Percentiles rank a stretch among this genome's conserved stretches.
phyloP scores from a whole-genome alignment of 2,329 filamentous ascomycete genomes.

The Canariomyces notabilis region DNA sequence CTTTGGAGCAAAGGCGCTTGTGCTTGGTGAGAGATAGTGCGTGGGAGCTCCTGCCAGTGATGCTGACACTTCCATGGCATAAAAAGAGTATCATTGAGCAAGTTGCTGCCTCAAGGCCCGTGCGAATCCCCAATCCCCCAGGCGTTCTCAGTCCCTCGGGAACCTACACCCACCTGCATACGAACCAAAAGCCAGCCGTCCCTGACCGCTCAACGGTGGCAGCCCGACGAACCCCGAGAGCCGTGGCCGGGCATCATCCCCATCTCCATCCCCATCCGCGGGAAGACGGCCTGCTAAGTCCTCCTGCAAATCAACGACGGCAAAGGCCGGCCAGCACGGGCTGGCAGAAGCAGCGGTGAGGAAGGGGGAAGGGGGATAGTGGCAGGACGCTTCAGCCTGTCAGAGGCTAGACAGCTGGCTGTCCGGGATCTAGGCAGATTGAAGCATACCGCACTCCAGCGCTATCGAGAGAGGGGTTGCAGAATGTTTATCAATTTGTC shows the following conservation, averaged over 20 bases:
- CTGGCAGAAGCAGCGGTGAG: conserved; percentile 13
- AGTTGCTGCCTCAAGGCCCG: not conserved
- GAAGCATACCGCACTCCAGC: not conserved
- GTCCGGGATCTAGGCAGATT: not conserved
- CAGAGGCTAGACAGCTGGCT: not conserved
- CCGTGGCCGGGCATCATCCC: not conserved
- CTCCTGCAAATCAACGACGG: not conserved
- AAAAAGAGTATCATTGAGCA: not conserved
- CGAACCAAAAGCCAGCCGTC: conserved; percentile 9
- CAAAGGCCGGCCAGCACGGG: not conserved
- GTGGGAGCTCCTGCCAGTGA: not conserved
- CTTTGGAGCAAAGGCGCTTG: too few relatives aligned
- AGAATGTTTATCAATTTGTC: conserved; percentile 16
- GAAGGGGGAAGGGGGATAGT: conserved; percentile 2
- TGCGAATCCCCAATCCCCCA: conserved; percentile 1
- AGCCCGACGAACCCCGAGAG: conserved; percentile 10
- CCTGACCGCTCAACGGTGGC: conserved; percentile 16
- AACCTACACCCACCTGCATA: conserved; percentile 16
- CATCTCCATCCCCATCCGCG: not conserved
- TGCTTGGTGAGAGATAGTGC: not conserved
- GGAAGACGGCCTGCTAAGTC: not conserved
- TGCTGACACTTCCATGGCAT: not conserved
- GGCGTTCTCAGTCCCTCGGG: conserved; percentile 10
- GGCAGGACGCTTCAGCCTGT: conserved; percentile 5
- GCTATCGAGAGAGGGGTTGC: not conserved